Conservation (phyloP, 257 asterid species). For the Capsicum rhomboideum region DNA sequence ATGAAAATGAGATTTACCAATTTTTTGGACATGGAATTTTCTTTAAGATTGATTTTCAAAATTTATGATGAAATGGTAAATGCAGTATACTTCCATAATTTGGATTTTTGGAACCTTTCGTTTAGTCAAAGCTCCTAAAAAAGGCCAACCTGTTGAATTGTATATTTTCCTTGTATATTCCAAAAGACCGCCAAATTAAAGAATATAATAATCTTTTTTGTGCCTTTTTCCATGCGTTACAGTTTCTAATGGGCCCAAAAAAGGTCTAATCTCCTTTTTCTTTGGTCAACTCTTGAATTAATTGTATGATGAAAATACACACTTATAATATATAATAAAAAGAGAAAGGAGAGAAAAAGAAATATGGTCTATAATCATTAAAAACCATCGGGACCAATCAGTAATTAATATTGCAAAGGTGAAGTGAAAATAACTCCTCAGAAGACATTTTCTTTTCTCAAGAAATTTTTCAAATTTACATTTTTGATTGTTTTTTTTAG, state of each 20-base stretch:
- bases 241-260: neutral
- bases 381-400: neutral
- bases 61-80: no score
- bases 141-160: conserved; percentile 6
- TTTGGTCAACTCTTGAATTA: conserved; percentile 40
- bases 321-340: neutral
- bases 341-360: neutral
- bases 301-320: conserved; percentile 2
- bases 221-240: neutral
- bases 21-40: no score
- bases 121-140: neutral
- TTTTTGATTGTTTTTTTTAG: neutral
- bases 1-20: no score
- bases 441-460: neutral
- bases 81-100: neutral
- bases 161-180: neutral
- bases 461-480: neutral
- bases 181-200: neutral
- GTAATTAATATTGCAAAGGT: neutral
- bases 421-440: neutral
- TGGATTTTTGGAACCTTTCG: conserved; percentile 6
- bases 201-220: neutral
- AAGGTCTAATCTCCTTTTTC: conserved; percentile 3
- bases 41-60: no score
- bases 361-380: neutral